These are phyloP conservation scores for Pachyrhizus erosus DNA, from an alignment of 306 rosid species.

Conservation along the genomic window DNA sequence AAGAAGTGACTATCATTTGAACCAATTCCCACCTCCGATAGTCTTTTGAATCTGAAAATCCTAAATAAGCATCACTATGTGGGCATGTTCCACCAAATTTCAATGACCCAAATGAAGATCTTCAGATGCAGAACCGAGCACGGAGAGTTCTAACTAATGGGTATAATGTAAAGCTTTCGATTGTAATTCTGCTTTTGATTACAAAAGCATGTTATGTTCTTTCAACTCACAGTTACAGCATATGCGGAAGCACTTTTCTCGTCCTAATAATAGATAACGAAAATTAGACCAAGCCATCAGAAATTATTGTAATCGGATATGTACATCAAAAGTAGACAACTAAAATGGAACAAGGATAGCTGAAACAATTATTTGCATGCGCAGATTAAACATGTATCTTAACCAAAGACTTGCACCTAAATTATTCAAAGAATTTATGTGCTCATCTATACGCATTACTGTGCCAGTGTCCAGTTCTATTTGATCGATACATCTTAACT, in stretches of 20 bases:
- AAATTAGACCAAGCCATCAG: slow-evolving; percentile 23
- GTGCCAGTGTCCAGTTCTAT: not conserved
- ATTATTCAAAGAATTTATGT: not conserved
- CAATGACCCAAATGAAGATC: slow-evolving; percentile 51
- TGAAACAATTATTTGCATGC: not conserved
- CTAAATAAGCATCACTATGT: slow-evolving; percentile 37
- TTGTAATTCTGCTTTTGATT: slow-evolving; percentile 44
- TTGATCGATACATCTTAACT: not conserved
- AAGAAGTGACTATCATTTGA: slow-evolving; percentile 12
- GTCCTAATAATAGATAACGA: slow-evolving; percentile 46
- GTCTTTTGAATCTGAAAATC: slow-evolving; percentile 49
- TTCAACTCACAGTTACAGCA: slow-evolving; percentile 49
- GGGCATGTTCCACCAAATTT: slow-evolving; percentile 36
- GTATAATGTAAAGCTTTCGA: slow-evolving; percentile 55
- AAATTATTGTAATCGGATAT: not conserved
- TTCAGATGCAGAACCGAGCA: slow-evolving; percentile 37
- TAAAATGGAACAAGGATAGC: not conserved
- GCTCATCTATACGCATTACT: not conserved
- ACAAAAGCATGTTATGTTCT: slow-evolving; percentile 40
- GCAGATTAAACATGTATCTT: not conserved
- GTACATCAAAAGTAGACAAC: not conserved
- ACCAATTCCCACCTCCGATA: slow-evolving; percentile 55
- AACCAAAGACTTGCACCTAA: slow-evolving; percentile 1
- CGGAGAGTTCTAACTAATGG: slow-evolving; percentile 31
- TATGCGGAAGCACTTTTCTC: slow-evolving; percentile 43